phyloP scores from a whole-genome alignment of 169 alveolate species.

The Cryptosporidium felis region DNA sequence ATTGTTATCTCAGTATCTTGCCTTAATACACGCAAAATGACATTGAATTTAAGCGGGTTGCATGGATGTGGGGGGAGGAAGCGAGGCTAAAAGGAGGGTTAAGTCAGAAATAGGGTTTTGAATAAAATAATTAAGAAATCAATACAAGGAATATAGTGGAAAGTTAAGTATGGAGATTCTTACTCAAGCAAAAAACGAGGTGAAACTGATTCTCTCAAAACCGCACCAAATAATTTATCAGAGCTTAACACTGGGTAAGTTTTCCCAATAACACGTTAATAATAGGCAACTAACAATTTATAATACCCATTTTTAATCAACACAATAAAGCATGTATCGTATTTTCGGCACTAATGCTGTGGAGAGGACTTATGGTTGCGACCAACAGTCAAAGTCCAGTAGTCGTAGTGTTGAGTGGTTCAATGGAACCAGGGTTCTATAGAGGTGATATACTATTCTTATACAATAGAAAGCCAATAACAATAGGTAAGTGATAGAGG shows the following conservation, averaged over 20 bases:
- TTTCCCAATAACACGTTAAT: neutral
- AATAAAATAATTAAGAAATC: neutral
- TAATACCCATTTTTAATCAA: neutral
- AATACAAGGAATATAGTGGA: neutral
- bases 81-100: neutral
- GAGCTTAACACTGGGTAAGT: conserved; percentile 43
- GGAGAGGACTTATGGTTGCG: conserved; percentile 89
- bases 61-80: conserved; percentile 19
- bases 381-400: conserved; percentile 90
- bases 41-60: conserved; percentile 18
- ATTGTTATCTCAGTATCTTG: neutral
- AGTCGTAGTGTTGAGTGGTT: conserved; percentile 93
- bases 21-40: neutral
- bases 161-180: conserved; percentile 17
- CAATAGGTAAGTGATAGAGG: conserved; percentile 76
- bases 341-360: conserved; percentile 89
- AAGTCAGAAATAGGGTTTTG: neutral
- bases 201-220: conserved; percentile 46
- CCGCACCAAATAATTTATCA: conserved; percentile 62
- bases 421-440: conserved; percentile 94
- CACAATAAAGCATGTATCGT: conserved; percentile 66
- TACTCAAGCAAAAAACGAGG: conserved; percentile 47
- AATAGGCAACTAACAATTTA: neutral
- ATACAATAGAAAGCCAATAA: conserved; percentile 65
- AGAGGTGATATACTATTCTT: conserved; percentile 94